Base-by-base conservation (phyloP, 2,329 filamentous ascomycete genomes). In the Sporothrix sp. region DNA sequence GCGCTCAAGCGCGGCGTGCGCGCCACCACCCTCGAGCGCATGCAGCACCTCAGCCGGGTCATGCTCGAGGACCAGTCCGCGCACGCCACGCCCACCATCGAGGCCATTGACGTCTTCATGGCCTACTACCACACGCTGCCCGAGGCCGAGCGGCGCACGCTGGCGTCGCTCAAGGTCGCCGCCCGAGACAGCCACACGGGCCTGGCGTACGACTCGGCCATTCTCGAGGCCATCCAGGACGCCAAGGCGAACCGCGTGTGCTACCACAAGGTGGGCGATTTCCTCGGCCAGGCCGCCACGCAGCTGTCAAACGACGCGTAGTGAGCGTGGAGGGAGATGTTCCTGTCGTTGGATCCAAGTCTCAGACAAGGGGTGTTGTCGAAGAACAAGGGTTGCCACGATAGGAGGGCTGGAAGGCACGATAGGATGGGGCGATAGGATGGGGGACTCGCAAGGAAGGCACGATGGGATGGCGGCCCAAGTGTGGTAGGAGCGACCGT, bases 141-240 rank as follows among this genome's bases (percentile, higher is more conserved):
- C 4, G 35, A 42, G 9, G 44, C 44, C 20, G 62, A 64, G 51
- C 57, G 60, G 53, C 44, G 50, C 30, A 56, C 59, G 21, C 54
- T 64, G 21, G 47, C 59, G 27, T 25, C 37, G n/a, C 52, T 63
- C 32, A 59, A 55, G 45, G 53, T 62, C 16, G 57, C 61, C 9
- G 62, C 59, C 23, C 58, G 9, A n/a, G 62, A 64, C 51, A 53
- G 56, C 20, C 59, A 62, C 52, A 62, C 59, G 10, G 56, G 58
- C 8, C 57, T 55, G 43, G 54, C 56, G 13, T 64, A 60, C 49
- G 61, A 63, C 53, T 59, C 52, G 27, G 56, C 58, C 6, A 61
- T 63, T 48, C 58, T 59, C 21, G 61, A 63, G 49, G 49, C 59
- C 18, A 53, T 64, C 35, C 44, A 55, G 48, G 61, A 63, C 44